A percentile compares a stretch with the other conserved stretches of the same genome.
These are phyloP conservation scores for Artemisia annua DNA, from an alignment of 129 eudicot species.

Conservation along the genomic window DNA sequence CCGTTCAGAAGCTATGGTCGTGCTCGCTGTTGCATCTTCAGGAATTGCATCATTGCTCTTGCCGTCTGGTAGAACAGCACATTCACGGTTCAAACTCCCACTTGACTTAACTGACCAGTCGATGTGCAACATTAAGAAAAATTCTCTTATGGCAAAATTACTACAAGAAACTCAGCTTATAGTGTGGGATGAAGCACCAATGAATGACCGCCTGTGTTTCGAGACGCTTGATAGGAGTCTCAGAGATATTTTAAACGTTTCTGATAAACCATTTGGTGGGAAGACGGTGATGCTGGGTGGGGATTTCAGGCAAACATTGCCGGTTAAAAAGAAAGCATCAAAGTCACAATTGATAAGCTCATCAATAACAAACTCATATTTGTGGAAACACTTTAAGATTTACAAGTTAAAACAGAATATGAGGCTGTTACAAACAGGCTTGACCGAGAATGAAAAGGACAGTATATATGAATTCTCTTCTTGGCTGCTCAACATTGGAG, in stretches of 20 bases:
- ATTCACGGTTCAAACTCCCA: too few species aligned
- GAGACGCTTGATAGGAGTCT: not conserved
- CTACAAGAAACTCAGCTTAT: not conserved
- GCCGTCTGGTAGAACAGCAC: not conserved
- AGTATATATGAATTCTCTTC: not conserved
- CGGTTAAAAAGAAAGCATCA: not conserved
- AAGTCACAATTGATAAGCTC: not conserved
- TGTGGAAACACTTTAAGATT: not conserved
- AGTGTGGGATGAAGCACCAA: constrained; percentile 8
- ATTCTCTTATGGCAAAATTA: not conserved
- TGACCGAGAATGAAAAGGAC: not conserved
- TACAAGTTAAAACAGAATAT: not conserved
- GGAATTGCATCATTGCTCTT: too few species aligned
- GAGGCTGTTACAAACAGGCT: not conserved
- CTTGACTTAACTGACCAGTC: constrained; percentile 1
- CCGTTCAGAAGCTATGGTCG: too few species aligned
- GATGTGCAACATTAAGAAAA: not conserved
- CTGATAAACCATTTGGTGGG: not conserved
- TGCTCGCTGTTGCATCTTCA: too few species aligned
- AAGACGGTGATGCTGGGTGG: not conserved
- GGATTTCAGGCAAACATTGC: too few species aligned
- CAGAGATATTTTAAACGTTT: not conserved
- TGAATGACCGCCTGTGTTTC: not conserved
- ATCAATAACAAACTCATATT: not conserved
- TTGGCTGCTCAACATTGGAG: not conserved